Evolutionary conservation across 352 stramenopile genomes (phyloP), one percentile per base, ranked within the genome.

Genomic region (Pythium phragmiticola): DNA sequence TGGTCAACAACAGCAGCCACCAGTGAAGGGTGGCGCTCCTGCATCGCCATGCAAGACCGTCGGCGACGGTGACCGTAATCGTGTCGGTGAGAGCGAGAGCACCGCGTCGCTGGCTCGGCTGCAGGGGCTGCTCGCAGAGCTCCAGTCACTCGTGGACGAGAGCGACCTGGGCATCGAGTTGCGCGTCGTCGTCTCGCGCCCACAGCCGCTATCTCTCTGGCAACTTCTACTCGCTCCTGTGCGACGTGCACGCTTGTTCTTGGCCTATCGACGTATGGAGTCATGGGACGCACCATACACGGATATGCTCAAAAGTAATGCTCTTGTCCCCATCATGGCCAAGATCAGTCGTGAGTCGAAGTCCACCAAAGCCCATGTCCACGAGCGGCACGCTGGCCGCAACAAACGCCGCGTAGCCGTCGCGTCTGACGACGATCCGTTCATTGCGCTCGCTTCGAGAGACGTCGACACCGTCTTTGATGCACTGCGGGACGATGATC

Each of bases 151-250:
- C 23, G 57, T 72, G n/a, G 58, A 78, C 23, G 39, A 54, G 16
- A 50, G 53, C 3, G 72, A 78, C 16, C 42, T 68, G 34, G 68
- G 72, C 6, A 61, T 78, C 19, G 53, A 69, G 14, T 19, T 83
- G 9, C 71, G 63, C 7, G 47, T 63, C 7, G 57, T 82, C 4
- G 50, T 62, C 7, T 61, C 63, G 17, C 60, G 68, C 4, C 56
- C 67, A 30, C 45, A 72, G 39, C 41, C 76, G 12, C 53, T 80
- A 33, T 77, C 57, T 41, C 56, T 86, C 9, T 86, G 77, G 77
- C 70, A 69, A 0, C 63, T 82, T 12, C 56, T 86, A 45, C 59
- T 82, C 6, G 60, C 70, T 6, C 75, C 77, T 11, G 64, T 82
- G 11, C 77, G 75, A 21, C 75, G 77, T 9, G 34, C 70, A 0